A percentile compares a stretch with the other conserved stretches of the same genome.
phyloP scores from a whole-genome alignment of 2,329 filamentous ascomycete species.

The Fusarium sp. region DNA sequence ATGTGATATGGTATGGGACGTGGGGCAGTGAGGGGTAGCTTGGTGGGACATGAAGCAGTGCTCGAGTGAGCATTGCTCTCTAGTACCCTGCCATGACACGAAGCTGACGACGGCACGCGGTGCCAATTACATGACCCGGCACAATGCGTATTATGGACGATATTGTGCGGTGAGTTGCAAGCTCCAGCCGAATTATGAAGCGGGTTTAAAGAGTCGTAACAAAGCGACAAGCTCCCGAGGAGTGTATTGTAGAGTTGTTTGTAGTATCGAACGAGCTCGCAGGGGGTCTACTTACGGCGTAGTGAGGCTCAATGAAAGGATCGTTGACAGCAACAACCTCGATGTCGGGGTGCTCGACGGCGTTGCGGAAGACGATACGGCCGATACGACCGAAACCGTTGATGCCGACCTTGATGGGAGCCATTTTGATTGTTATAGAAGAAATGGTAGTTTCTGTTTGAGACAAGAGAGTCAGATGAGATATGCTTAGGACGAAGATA shows the following conservation, averaged over 20 bases:
- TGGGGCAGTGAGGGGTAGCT: conserved; percentile 30
- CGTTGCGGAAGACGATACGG: conserved; percentile 99
- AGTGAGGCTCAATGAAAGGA: conserved; percentile 97
- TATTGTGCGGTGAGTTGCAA: not conserved
- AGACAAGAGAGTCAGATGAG: conserved; percentile 20
- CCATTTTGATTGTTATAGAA: conserved; percentile 46
- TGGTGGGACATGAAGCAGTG: not conserved
- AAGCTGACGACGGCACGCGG: not conserved
- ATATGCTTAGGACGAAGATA: not conserved
- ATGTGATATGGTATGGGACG: not conserved
- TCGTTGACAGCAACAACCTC: conserved; percentile 98
- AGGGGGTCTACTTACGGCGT: conserved; percentile 77
- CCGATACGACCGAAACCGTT: conserved; percentile 99
- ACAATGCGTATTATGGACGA: not conserved
- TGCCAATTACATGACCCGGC: not conserved
- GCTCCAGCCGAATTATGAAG: not conserved
- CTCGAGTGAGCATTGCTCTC: not conserved
- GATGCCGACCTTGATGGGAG: conserved; percentile 84
- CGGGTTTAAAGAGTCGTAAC: not conserved
- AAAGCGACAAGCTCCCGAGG: not conserved
- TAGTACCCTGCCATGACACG: not conserved
- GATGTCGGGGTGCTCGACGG: conserved; percentile 87
- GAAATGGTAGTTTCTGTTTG: conserved; percentile 10
- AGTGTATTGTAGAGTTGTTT: not conserved
- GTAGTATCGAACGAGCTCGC: conserved; percentile 7